Evolutionary conservation across 176 grass and related monocot genomes (phyloP).

Genomic region (Alopecurus myosuroides): DNA sequence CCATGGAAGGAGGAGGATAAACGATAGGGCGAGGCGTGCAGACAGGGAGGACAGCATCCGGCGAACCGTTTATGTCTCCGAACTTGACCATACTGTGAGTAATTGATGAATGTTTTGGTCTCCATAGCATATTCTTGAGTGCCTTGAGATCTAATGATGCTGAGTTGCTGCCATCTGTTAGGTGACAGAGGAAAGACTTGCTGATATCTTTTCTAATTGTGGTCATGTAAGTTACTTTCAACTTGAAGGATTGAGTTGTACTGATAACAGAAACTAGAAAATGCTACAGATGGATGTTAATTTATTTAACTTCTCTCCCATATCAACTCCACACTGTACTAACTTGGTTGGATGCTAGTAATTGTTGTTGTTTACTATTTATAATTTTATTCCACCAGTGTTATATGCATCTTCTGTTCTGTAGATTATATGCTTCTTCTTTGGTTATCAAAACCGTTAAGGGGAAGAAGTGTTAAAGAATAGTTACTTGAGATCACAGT

Average conservation of each 20-base stretch:
- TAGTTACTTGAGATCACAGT: not conserved
- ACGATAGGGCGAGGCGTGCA: conserved; percentile 50
- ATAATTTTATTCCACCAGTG: not conserved
- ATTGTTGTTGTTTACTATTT: not conserved
- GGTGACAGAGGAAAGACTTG: conserved; percentile 98
- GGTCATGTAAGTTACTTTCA: conserved; percentile 69
- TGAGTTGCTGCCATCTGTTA: conserved; percentile 32
- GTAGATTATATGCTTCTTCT: not conserved
- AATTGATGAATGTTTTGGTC: conserved; percentile 26
- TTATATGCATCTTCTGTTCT: not conserved
- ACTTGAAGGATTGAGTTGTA: not conserved
- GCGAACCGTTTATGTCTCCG: conserved; percentile 87
- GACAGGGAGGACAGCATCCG: conserved; percentile 81
- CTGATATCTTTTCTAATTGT: conserved; percentile 85
- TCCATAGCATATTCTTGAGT: not conserved
- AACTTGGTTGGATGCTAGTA: not conserved
- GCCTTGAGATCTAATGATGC: conserved; percentile 27
- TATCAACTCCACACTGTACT: not conserved
- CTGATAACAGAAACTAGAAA: not conserved
- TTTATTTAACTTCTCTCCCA: not conserved
- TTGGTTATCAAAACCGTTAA: not conserved
- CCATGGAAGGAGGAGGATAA: conserved; percentile 53
- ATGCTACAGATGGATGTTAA: not conserved
- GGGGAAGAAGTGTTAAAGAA: not conserved
- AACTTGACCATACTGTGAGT: conserved; percentile 82